Evolutionary conservation across 345 rosid genomes (phyloP).

Genomic region (Eucalyptus shirleyi): DNA sequence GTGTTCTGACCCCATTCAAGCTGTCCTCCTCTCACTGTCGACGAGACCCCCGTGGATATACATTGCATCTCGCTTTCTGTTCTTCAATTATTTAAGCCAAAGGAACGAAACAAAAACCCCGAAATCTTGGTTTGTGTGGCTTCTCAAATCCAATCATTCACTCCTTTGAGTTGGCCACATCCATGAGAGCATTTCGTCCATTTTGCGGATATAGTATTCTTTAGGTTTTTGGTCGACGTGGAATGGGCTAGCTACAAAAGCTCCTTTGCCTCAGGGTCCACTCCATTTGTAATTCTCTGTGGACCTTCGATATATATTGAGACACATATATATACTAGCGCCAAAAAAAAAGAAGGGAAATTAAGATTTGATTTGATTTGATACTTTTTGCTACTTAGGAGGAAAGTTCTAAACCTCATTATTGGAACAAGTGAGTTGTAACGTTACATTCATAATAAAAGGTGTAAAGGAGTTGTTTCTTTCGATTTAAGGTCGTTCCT

Average conservation of each 20-base stretch:
- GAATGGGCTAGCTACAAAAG: not conserved
- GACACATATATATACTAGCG: not conserved
- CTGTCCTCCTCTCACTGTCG: constrained; percentile 30
- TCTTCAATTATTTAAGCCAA: not conserved
- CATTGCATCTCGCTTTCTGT: constrained; percentile 43
- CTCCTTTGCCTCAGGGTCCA: not conserved
- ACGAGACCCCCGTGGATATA: not conserved
- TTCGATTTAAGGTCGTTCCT: not conserved
- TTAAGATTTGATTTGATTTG: not conserved
- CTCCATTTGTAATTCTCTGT: not conserved
- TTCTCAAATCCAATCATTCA: constrained; percentile 29
- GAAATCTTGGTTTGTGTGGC: not conserved
- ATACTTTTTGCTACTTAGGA: not conserved
- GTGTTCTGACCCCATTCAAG: constrained; percentile 38
- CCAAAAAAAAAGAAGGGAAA: not conserved
- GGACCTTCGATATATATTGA: not conserved
- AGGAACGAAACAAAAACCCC: not conserved
- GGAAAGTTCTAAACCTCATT: not conserved
- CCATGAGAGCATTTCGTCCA: constrained; percentile 10
- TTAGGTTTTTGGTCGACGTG: not conserved
- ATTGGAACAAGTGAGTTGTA: not conserved
- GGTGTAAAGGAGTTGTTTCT: not conserved
- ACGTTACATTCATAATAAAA: not conserved
- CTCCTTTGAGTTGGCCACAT: constrained; percentile 35
- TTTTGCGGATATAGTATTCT: constrained; percentile 1